Percentiles rank a stretch among this genome's conserved stretches.
phyloP scores from a whole-genome alignment of 192 early-diverging fungal genomes.

The Dispira simplex region DNA sequence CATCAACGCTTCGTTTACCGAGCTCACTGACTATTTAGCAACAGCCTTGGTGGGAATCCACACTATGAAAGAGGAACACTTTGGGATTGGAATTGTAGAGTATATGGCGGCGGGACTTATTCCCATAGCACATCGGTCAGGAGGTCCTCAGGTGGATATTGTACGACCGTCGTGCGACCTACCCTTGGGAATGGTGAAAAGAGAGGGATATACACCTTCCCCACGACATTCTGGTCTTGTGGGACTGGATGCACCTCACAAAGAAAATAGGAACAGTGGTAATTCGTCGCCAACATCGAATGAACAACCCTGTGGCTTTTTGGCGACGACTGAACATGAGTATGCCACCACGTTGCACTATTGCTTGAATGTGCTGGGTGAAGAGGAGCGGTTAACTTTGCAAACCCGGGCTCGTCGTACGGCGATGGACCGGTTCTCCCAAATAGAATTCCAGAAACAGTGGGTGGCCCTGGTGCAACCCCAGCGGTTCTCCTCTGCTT shows the following conservation, averaged over 20 bases:
- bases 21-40: conserved; percentile 43
- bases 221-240: not conserved
- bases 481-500: too few species aligned
- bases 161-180: conserved; percentile 24
- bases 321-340: conserved; percentile 17
- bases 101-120: conserved; percentile 91
- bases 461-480: not conserved
- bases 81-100: conserved; percentile 95
- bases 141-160: conserved; percentile 78
- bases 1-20: conserved; percentile 63
- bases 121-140: conserved; percentile 67
- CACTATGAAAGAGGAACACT: conserved; percentile 97
- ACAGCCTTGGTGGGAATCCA: conserved; percentile 68
- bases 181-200: not conserved
- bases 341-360: not conserved
- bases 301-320: conserved; percentile 15
- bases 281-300: not conserved
- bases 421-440: conserved; percentile 8
- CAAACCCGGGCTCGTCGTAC: not conserved
- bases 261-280: not conserved
- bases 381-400: not conserved
- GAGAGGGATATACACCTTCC: not conserved
- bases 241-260: not conserved
- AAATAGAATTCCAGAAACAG: not conserved
- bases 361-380: not conserved